Evolutionary conservation across 352 stramenopile species (phyloP).

Genomic region (Globisporangium nunn): DNA sequence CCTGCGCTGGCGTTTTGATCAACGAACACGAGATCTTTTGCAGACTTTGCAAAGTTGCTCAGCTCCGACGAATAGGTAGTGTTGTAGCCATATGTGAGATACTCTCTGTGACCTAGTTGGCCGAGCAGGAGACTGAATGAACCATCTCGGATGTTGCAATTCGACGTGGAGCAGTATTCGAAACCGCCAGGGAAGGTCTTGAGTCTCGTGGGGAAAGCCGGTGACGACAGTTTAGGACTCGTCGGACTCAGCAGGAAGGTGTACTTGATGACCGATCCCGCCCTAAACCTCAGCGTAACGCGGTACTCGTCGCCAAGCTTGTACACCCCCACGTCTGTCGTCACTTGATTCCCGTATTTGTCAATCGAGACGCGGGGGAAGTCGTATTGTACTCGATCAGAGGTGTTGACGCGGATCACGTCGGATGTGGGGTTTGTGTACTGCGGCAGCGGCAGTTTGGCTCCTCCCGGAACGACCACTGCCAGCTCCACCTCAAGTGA

Average conservation of each 20-base stretch:
- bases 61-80: background rate
- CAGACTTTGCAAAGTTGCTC: conserved; percentile 1
- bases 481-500: background rate
- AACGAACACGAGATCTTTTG: conserved; percentile 4
- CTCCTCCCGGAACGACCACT: background rate
- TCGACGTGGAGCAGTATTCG: conserved; percentile 11
- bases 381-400: background rate
- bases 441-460: background rate
- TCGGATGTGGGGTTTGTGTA: background rate
- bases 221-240: background rate
- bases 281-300: background rate
- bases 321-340: background rate
- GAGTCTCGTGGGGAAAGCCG: background rate
- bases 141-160: conserved; percentile 13
- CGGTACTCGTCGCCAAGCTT: conserved; percentile 10
- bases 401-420: background rate
- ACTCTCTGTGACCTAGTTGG: background rate
- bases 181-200: conserved; percentile 14
- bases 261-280: background rate
- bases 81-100: too few species aligned
- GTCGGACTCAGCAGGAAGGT: conserved; percentile 1
- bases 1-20: background rate
- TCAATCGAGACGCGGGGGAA: background rate
- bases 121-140: conserved; percentile 14
- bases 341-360: background rate